phyloP scores from a whole-genome alignment of 305 asterid species.

The Fraxinus albicans region DNA sequence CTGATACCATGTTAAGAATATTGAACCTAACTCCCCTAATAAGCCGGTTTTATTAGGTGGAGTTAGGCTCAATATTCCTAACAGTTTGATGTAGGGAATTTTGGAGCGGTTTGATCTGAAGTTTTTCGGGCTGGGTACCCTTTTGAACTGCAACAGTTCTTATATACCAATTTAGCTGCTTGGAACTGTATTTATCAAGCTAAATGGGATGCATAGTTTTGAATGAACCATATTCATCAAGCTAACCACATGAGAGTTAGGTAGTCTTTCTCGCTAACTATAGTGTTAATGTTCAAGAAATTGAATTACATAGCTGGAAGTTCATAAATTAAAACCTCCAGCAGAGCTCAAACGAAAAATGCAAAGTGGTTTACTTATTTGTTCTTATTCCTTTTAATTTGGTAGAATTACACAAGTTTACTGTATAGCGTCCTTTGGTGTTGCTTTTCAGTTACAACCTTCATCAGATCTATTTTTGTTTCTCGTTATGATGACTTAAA shows the following conservation, averaged over 20 bases:
- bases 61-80: too few species aligned
- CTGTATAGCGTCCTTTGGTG: not conserved
- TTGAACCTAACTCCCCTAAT: too few species aligned
- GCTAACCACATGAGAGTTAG: conserved; percentile 7
- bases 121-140: not conserved
- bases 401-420: not conserved
- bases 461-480: not conserved
- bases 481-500: not conserved
- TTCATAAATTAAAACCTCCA: not conserved
- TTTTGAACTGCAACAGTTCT: not conserved
- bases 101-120: conserved; percentile 13
- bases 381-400: not conserved
- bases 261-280: not conserved
- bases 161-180: not conserved
- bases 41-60: too few species aligned
- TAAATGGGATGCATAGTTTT: not conserved
- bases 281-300: conserved; percentile 3
- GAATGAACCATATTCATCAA: not conserved
- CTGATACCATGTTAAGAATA: too few species aligned
- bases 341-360: not conserved
- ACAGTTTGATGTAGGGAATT: not conserved
- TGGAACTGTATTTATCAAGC: not conserved
- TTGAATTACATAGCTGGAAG: not conserved
- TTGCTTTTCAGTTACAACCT: conserved; percentile 7
- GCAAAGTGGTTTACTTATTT: not conserved